Base-by-base conservation (phyloP, 495 filamentous ascomycete species). In the Parathielavia hyrcaniae region DNA sequence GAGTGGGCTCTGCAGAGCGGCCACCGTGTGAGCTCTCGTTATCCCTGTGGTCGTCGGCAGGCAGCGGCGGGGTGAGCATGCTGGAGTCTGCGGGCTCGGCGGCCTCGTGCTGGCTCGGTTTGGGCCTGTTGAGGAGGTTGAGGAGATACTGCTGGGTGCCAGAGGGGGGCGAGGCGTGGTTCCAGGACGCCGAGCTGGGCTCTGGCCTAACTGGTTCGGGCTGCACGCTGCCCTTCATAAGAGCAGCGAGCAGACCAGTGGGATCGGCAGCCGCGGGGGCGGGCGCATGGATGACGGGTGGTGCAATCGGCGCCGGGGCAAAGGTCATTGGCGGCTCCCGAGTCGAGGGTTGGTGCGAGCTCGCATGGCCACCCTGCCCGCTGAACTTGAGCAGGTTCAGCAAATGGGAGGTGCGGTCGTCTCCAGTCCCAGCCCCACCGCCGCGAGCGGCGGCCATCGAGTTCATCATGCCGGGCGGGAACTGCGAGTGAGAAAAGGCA, bases 311-410 rank as follows among this genome's bases (percentile, higher is more conserved):
- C 2, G 58, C 59, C 1, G 58, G 56, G 8, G 60, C 34, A 57
- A 65, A 67, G 41, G 40, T 59, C 40, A 61, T 57, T 13, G 57
- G 41, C 5, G 61, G 61, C 54, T 61, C 59, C 9, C 48, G 64
- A 7, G 55, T 35, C n/a, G 67, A 46, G 35, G 52, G 59, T 47
- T 63, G 64, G 50, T 60, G 61, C 2, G 44, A 38, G 35, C 43
- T 53, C 35, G 51, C 22, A 22, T 50, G 59, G 58, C 71, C 64
- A 20, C 75, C 63, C 20, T 82, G 76, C 50, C 88, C 81, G 63
- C 82, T 89, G 73, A 91, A 96, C 73, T 90, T 90, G 50, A 98
- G 80, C 41, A 98, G 80, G 65, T 86, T 93, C 67, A 98, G 78
- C 61, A 98, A 73, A 66, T 86, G 89, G 72, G 83, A 52, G 78